Base-by-base conservation (phyloP, 345 rosid species). In the Lumnitzera littorea region DNA sequence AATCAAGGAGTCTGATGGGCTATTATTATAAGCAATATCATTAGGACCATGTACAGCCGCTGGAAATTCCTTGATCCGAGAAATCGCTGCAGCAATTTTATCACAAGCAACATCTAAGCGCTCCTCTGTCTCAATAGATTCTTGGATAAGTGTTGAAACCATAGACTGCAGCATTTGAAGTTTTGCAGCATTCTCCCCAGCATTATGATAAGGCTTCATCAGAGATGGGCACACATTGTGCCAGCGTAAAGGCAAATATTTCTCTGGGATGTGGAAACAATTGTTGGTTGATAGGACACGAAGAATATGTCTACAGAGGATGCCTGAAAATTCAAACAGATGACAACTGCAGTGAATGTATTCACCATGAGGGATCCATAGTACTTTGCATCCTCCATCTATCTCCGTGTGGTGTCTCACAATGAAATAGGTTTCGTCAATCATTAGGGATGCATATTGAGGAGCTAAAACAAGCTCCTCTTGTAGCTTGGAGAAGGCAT, bases 401-500 rank as follows among this genome's bases (percentile, higher is more conserved):
- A 73, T 72, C 63, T 74, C 72, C 9, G 82, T 70, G 51, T 80
- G 84, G 73, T 82, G 82, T 56, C 77, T 82, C 53, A 80, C 90
- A 43, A 77, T 68, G 60, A 74, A 82, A 64, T 75, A 76, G 57
- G 71, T 72, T 36, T 78, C 91, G 49, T 78, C 84, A 13, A 82
- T 52, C 47, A 69, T 64, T 58, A 78, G 51, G 25, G 83, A 85
- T 27, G 91, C 86, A 50, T 77, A 79, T 53, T 75, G 91, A 5
- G 86, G 88, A 55, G 91, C 88, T 53, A 74, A 64, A 49, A 82
- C 70, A 48, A 82, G 81, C 68, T 85, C 84, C 43, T 82, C 88
- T 56, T 85, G 91, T 50, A 85, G 77, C 63, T 77, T 78, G 55
- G 62, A 23, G 43, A 80, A 82, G 57, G 83, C 86, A 61, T 78